Conservation (phyloP, 1,284 basidiomycete species). For the Trametes versicolor region DNA sequence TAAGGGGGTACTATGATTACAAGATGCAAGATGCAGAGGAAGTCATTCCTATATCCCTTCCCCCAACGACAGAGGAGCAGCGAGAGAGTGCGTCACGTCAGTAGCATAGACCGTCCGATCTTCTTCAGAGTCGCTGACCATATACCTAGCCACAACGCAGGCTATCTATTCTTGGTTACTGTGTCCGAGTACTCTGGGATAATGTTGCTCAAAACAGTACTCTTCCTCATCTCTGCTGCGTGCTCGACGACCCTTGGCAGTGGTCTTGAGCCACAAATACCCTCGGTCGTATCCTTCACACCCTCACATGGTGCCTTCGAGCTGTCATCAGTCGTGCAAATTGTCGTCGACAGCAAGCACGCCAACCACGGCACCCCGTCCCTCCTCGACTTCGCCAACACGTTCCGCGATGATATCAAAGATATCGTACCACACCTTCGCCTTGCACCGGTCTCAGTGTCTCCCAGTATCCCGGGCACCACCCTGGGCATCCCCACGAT, state of each 20-base stretch:
- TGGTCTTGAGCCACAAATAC: conserved; percentile 38
- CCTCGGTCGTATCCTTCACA: conserved; percentile 37
- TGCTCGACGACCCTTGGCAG: conserved; percentile 12
- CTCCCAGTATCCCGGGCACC: conserved; percentile 22
- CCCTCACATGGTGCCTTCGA: conserved; percentile 29
- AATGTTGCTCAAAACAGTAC: conserved; percentile 6
- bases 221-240: conserved; percentile 14
- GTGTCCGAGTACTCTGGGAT: background rate
- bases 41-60: background rate
- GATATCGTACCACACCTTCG: conserved; percentile 33
- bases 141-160: background rate
- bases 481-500: conserved; percentile 33
- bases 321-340: conserved; percentile 32
- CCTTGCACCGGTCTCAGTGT: conserved; percentile 29
- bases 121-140: background rate
- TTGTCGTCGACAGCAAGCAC: conserved; percentile 38
- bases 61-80: background rate
- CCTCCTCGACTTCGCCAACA: conserved; percentile 44
- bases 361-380: conserved; percentile 37
- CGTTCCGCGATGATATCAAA: conserved; percentile 46
- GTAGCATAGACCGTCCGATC: background rate
- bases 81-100: background rate
- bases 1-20: conserved; percentile 13
- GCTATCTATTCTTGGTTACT: background rate
- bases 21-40: too few species aligned